phyloP scores from a whole-genome alignment of 371 early-diverging fungal genomes.

The Mucor velutinosus region DNA sequence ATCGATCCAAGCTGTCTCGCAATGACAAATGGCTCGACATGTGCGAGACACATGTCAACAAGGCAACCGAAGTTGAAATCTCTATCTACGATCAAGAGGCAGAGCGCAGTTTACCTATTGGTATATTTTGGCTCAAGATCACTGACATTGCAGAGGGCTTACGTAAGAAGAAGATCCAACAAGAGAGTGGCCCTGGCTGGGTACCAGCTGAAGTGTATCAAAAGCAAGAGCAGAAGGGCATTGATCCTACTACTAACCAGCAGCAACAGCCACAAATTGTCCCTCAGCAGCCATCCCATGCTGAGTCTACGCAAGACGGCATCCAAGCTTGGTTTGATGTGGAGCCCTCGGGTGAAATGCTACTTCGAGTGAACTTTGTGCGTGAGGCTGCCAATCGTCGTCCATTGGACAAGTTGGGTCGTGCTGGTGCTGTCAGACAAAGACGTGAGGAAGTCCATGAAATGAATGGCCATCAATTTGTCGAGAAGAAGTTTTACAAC shows the following conservation, averaged over 20 bases:
- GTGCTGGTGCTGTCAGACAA: conserved; percentile 91
- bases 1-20: conserved; percentile 71
- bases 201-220: conserved; percentile 50
- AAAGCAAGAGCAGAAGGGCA: conserved; percentile 19
- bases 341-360: conserved; percentile 89
- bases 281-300: conserved; percentile 15
- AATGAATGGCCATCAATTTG: conserved; percentile 92
- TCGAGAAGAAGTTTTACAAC: conserved; percentile 84
- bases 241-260: not conserved
- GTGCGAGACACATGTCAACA: conserved; percentile 83
- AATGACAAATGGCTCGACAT: conserved; percentile 83
- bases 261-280: conserved; percentile 3
- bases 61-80: conserved; percentile 91
- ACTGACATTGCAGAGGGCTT: conserved; percentile 81
- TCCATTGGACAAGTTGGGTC: conserved; percentile 76
- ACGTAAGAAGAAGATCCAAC: conserved; percentile 68
- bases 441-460: conserved; percentile 77
- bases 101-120: conserved; percentile 71
- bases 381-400: conserved; percentile 53
- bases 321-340: conserved; percentile 89
- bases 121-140: conserved; percentile 83
- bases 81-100: conserved; percentile 77
- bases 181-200: conserved; percentile 58
- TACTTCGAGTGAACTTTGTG: conserved; percentile 77
- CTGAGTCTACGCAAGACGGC: conserved; percentile 51